Percentiles rank a stretch among this genome's conserved stretches.
These are phyloP conservation scores for Arthrobotrys iridis DNA, from an alignment of 2,329 filamentous ascomycete species.

Conservation along the genomic window DNA sequence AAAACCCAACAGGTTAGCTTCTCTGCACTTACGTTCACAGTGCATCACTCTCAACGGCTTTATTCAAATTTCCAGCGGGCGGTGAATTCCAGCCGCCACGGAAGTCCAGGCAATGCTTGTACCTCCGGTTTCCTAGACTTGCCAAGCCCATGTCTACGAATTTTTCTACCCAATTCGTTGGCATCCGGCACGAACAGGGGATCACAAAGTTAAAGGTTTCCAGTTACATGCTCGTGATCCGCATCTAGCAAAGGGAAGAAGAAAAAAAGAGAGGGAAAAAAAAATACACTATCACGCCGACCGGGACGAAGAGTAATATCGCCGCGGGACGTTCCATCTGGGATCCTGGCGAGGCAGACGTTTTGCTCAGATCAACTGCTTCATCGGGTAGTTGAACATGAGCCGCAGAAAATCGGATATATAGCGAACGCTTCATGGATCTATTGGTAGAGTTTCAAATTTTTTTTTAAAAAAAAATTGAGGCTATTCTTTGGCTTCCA, in stretches of 20 bases:
- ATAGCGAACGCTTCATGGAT: background rate
- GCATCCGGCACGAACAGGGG: background rate
- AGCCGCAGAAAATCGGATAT: background rate
- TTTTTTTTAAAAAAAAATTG: too few relatives aligned
- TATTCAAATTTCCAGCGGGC: background rate
- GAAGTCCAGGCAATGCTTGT: conserved; percentile 11
- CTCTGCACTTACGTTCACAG: conserved; percentile 17
- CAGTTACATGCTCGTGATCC: conserved; percentile 1
- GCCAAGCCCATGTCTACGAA: conserved; percentile 2
- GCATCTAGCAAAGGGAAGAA: background rate
- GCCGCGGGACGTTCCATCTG: conserved; percentile 11
- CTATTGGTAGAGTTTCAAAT: conserved; percentile 9
- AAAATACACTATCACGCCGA: conserved; percentile 2
- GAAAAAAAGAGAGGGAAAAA: background rate
- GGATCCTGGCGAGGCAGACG: conserved; percentile 3
- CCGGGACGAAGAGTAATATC: conserved; percentile 7
- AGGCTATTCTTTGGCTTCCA: conserved; percentile 3
- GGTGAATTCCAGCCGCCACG: conserved; percentile 14
- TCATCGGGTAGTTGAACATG: background rate
- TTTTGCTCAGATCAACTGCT: background rate
- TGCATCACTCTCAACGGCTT: background rate
- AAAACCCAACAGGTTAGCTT: conserved; percentile 1
- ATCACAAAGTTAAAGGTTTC: conserved; percentile 1
- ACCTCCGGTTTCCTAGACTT: conserved; percentile 19
- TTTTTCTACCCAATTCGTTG: conserved; percentile 18